phyloP scores from a whole-genome alignment of 352 stramenopile genomes.

The Pythium sukuiense region DNA sequence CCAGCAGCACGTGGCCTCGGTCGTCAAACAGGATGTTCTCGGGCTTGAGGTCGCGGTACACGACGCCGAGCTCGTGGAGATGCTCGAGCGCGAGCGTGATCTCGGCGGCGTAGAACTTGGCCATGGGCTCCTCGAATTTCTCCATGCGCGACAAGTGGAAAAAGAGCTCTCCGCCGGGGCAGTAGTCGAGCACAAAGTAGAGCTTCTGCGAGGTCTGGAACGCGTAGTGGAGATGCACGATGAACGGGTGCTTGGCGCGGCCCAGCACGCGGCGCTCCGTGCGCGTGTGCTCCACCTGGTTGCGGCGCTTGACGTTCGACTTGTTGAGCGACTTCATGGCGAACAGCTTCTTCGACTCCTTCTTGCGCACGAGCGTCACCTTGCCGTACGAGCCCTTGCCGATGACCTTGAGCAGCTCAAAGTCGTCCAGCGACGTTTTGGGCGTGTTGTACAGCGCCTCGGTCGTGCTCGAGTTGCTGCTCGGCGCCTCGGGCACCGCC shows the following conservation, averaged over 20 bases:
- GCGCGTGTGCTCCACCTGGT: constrained; percentile 85
- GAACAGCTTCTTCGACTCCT: constrained; percentile 71
- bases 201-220: constrained; percentile 91
- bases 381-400: constrained; percentile 92
- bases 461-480: constrained; percentile 33
- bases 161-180: constrained; percentile 89
- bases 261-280: constrained; percentile 84
- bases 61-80: constrained; percentile 85
- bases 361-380: constrained; percentile 83
- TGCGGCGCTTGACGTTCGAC: constrained; percentile 85
- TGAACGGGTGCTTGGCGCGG: constrained; percentile 90
- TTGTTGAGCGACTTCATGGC: constrained; percentile 91
- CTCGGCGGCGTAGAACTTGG: constrained; percentile 91
- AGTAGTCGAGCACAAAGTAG: constrained; percentile 93
- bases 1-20: constrained; percentile 69
- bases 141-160: constrained; percentile 90
- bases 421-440: constrained; percentile 90
- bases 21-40: constrained; percentile 88
- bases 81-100: constrained; percentile 89
- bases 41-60: constrained; percentile 88
- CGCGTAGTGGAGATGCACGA: constrained; percentile 90
- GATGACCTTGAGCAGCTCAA: constrained; percentile 92
- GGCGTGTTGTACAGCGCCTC: constrained; percentile 83
- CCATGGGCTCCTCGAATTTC: constrained; percentile 87
- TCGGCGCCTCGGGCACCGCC: constrained; percentile 34